Base-by-base conservation (phyloP, 1,284 basidiomycete genomes). In the Vanrija sp. region DNA sequence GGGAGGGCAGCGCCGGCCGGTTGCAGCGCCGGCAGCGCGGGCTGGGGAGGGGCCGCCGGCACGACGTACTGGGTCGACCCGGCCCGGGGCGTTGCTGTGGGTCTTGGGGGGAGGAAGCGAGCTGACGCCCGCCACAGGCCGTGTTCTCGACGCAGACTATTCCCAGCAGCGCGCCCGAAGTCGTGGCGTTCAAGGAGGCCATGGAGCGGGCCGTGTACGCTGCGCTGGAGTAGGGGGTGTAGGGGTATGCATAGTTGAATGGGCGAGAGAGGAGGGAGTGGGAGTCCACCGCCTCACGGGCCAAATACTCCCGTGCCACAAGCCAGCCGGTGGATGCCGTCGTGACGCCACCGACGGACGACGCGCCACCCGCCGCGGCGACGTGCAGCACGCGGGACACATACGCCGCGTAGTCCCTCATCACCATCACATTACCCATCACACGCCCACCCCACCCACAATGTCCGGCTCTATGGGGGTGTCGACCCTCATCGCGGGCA, bases 401-500 rank as follows among this genome's bases (percentile, higher is more conserved):
- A 12, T 14, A 9, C 9, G 4, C 12, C 12, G 4, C 31, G 31
- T 31, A 9, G 12, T 15, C 42, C 24, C 23, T 16, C 23, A 25
- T 23, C 16, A n/a, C 41, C 23, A 9, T 42, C 42, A n/a, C 42
- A 44, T 31, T 19, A 18, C 12, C 9, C 46, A 7, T 3, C 7
- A 9, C 24, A 25, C 37, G 9, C 18, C 1, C 10, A 48, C 45
- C 45, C 43, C 23, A 24, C 19, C 20, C 50, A 51, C 43, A 16
- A 57, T 50, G 45, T 46, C 49, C 25, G 31, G 35, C 18, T 41
- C 46, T 41, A 56, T 43, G 51, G 51, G 48, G 48, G 51, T 53
- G 14, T 45, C 51, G 23, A 53, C 57, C 41, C 68, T 80, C 31
- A 77, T 80, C 22, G 69, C 64, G 22, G 78, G 78, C 51, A 80